These are phyloP conservation scores for Trifolium fragiferum DNA, from an alignment of 306 rosid species.

Conservation along the genomic window DNA sequence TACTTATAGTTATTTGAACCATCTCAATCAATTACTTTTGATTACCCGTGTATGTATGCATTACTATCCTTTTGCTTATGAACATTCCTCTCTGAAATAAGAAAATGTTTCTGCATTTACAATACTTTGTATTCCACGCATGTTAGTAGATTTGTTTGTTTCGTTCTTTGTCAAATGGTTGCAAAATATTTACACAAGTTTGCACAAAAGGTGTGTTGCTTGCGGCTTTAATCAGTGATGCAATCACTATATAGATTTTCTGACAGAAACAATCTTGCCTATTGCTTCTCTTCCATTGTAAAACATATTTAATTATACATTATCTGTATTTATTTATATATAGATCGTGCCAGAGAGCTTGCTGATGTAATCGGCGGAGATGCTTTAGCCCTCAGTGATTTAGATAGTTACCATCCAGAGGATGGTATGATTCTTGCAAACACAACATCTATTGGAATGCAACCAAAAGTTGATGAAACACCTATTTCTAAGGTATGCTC, in stretches of 20 bases:
- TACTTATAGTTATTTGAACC: constrained; percentile 21
- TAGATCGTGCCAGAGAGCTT: constrained; percentile 89
- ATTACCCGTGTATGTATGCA: constrained; percentile 23
- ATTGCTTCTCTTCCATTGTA: constrained; percentile 10
- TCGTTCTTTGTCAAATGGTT: constrained; percentile 21
- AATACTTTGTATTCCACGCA: constrained; percentile 12
- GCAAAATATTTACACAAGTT: constrained; percentile 1
- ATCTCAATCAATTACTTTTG: constrained; percentile 19
- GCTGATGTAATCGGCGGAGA: constrained; percentile 81
- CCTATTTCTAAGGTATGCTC: constrained; percentile 80
- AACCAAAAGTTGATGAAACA: constrained; percentile 84
- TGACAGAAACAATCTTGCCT: constrained; percentile 18
- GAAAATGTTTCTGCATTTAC: constrained; percentile 16
- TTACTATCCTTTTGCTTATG: constrained; percentile 16
- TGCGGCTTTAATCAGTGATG: constrained; percentile 21
- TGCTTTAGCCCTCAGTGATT: constrained; percentile 76
- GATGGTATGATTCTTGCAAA: constrained; percentile 93
- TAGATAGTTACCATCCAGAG: constrained; percentile 77
- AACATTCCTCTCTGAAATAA: not conserved
- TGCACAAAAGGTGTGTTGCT: constrained; percentile 13
- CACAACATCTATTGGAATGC: constrained; percentile 94
- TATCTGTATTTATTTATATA: constrained; percentile 36
- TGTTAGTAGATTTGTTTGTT: constrained; percentile 22
- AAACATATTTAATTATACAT: constrained; percentile 35
- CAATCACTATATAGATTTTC: constrained; percentile 34